phyloP scores from a whole-genome alignment of 148 eudicot genomes.

The Beta vulgaris region DNA sequence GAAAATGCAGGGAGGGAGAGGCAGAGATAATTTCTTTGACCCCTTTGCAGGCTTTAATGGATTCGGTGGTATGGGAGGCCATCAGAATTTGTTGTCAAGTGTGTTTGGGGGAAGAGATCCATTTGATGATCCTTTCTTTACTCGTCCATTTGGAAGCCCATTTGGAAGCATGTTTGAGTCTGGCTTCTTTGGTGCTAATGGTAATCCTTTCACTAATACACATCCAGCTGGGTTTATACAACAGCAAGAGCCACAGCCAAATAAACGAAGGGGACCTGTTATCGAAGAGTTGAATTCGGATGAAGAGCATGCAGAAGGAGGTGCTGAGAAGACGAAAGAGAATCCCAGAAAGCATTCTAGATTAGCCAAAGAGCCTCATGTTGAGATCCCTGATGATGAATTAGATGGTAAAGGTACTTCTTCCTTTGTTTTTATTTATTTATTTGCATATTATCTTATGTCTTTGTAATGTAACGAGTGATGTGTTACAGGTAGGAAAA shows the following conservation, averaged over 20 bases:
- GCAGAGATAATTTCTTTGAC: conserved; percentile 52
- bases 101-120: conserved; percentile 89
- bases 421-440: neutral
- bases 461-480: conserved; percentile 2
- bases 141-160: conserved; percentile 39
- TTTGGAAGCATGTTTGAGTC: conserved; percentile 58
- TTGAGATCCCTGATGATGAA: conserved; percentile 78
- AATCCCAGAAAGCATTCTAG: conserved; percentile 70
- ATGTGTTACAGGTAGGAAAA: conserved; percentile 47
- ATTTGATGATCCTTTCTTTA: conserved; percentile 87
- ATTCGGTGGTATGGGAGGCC: conserved; percentile 60
- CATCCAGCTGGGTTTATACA: conserved; percentile 48
- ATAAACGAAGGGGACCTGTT: conserved; percentile 66
- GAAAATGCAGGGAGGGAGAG: conserved; percentile 65
- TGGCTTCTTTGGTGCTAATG: conserved; percentile 44
- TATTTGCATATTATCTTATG: neutral
- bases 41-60: conserved; percentile 64
- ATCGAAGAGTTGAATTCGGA: conserved; percentile 88
- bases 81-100: conserved; percentile 48
- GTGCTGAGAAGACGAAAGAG: conserved; percentile 33
- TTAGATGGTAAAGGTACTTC: conserved; percentile 42
- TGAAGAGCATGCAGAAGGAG: conserved; percentile 56
- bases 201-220: conserved; percentile 33
- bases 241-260: conserved; percentile 45
- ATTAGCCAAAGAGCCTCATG: conserved; percentile 46